Base-by-base conservation (phyloP, 108 stramenopile species). In the Epipyxis sp. region DNA sequence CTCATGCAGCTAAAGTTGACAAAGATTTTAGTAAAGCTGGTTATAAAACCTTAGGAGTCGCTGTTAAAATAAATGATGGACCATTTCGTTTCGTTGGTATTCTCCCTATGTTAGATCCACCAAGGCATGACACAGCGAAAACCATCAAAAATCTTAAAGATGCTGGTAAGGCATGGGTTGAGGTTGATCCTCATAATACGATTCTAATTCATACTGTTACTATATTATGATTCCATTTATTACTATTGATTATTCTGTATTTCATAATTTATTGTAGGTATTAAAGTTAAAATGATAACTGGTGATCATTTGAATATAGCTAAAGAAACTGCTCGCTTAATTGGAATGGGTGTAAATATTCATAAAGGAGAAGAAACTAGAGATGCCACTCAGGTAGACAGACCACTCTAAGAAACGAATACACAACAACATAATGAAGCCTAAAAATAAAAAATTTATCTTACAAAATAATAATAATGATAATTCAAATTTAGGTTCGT, bases 271-370 rank as follows among this genome's bases (percentile, higher is more conserved):
- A n/a, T n/a, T n/a, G n/a, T n/a, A n/a, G n/a, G n/a, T n/a, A n/a
- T 93, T 41, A 81, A 76, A 6, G 90, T 93, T 57, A 93, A 93
- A 76, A 93, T 93, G 92, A 90, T 93, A 34, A 93, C 92, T 13
- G 92, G 92, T 42, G 92, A 93, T 69, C 91, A 91, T 57, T 50
- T n/a, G 41, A 80, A 80, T 71, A 84, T 86, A 35, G 86, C 76
- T 6, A 61, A 44, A 50, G 86, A 86, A 82, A 86, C 86, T 35
- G 80, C 79, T 20, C 59, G 77, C 46, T 82, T 91, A 35, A 88
- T 93, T 59, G 91, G 88, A 34, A 80, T 91, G 68, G 20, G 20
- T 6, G 13, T 13, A 50, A 25, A 65, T 37, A 3, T 57, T 16
- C 25, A 57, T 25, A 57, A 57, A 25, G 54, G 54, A 16, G 54